These are phyloP conservation scores for Russula compacta DNA, from an alignment of 768 basidiomycete species.

Conservation along the genomic window DNA sequence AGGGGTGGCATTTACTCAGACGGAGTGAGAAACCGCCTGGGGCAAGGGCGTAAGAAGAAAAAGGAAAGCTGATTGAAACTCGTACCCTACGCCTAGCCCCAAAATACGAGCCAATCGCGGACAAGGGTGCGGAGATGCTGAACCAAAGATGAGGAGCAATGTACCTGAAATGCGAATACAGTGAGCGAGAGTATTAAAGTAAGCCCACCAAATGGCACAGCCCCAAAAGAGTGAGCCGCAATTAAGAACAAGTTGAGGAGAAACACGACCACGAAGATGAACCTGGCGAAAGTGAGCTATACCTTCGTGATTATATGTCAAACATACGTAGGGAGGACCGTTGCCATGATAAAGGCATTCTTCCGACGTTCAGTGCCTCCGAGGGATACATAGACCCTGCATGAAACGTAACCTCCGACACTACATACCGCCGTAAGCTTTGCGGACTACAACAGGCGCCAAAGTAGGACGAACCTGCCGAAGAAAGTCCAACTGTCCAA, in stretches of 20 bases:
- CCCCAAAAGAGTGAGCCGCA: constrained; percentile 79
- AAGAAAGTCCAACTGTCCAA: constrained; percentile 95
- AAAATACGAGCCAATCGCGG: constrained; percentile 78
- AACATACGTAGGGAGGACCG: constrained; percentile 75
- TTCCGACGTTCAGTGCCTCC: constrained; percentile 71
- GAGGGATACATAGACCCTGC: constrained; percentile 70
- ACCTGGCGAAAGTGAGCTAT: constrained; percentile 31
- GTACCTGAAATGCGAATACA: constrained; percentile 44
- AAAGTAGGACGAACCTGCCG: constrained; percentile 47
- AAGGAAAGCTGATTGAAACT: not conserved
- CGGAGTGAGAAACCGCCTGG: constrained; percentile 70
- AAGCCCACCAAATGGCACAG: constrained; percentile 80
- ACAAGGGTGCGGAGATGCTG: constrained; percentile 86
- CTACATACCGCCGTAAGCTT: constrained; percentile 31
- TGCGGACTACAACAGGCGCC: not conserved
- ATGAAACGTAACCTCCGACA: constrained; percentile 83
- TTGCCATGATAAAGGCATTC: constrained; percentile 82
- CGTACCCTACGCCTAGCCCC: constrained; percentile 82
- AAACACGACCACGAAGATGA: constrained; percentile 80
- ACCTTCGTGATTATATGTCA: not conserved
- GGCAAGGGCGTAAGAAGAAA: constrained; percentile 3
- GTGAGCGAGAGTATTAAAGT: not conserved
- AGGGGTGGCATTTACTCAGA: constrained; percentile 86
- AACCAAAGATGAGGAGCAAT: constrained; percentile 90
- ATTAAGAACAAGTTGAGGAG: constrained; percentile 88